phyloP scores from a whole-genome alignment of 1,139 yeast genomes.

The Meyerozyma sp. region DNA sequence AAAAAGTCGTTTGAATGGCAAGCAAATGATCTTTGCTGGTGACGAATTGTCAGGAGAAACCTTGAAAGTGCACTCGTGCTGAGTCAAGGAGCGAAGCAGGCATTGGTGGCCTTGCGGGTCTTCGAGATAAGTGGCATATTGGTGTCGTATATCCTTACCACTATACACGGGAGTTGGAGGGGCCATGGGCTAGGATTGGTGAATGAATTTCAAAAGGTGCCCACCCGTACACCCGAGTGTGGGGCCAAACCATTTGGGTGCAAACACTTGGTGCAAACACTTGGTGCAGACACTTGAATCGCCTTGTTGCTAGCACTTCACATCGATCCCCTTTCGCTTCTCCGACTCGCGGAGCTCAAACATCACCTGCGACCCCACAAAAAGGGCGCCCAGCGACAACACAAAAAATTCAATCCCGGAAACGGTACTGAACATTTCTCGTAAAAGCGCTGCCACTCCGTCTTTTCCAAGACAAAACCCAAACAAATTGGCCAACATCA shows the following conservation, averaged over 20 bases:
- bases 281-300: too few relatives aligned
- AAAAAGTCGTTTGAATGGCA: conserved; percentile 51
- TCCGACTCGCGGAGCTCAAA: conserved; percentile 88
- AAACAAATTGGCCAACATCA: conserved; percentile 94
- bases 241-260: background rate
- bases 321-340: conserved; percentile 73
- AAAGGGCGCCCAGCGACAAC: conserved; percentile 60
- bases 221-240: background rate
- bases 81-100: conserved; percentile 38
- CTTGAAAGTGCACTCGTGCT: conserved; percentile 45
- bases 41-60: conserved; percentile 16
- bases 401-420: conserved; percentile 66
- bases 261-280: too few relatives aligned
- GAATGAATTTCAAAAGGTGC: background rate
- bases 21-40: conserved; percentile 42
- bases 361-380: conserved; percentile 89
- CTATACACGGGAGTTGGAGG: conserved; percentile 44
- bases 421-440: conserved; percentile 66
- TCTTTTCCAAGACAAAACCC: conserved; percentile 93
- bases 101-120: conserved; percentile 35
- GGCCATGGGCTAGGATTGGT: conserved; percentile 24
- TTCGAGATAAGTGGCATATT: conserved; percentile 22
- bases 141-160: conserved; percentile 22
- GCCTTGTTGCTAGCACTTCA: conserved; percentile 53
- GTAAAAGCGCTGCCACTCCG: conserved; percentile 64